phyloP scores from a whole-genome alignment of 1,139 yeast genomes.

The Candida albicans region DNA sequence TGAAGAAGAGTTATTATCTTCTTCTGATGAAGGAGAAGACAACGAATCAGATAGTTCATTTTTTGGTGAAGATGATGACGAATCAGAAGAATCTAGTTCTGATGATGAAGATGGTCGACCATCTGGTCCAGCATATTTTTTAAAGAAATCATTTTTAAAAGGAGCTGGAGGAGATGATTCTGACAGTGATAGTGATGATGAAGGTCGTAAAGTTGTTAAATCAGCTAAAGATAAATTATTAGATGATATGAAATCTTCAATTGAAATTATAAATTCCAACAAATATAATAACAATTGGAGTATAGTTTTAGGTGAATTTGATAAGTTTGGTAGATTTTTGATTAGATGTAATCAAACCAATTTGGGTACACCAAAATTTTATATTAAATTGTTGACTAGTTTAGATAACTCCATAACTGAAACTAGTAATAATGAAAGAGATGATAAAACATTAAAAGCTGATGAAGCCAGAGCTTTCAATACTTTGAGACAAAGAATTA shows the following conservation, averaged over 20 bases:
- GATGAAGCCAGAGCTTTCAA: constrained; percentile 85
- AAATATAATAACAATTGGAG: constrained; percentile 81
- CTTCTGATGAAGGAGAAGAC: too few species aligned
- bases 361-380: constrained; percentile 68
- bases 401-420: constrained; percentile 71
- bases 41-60: constrained; percentile 48
- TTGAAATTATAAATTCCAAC: constrained; percentile 69
- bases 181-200: constrained; percentile 60
- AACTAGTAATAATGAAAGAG: constrained; percentile 55
- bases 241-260: constrained; percentile 76
- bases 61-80: constrained; percentile 34
- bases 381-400: constrained; percentile 65
- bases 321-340: constrained; percentile 66
- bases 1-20: constrained; percentile 59
- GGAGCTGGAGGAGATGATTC: constrained; percentile 50
- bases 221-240: constrained; percentile 89
- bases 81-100: constrained; percentile 42
- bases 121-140: constrained; percentile 57
- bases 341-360: constrained; percentile 75
- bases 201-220: constrained; percentile 81
- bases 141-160: constrained; percentile 53
- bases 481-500: constrained; percentile 84
- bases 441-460: constrained; percentile 75
- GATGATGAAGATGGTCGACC: constrained; percentile 45
- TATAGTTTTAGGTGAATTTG: constrained; percentile 72